Evolutionary conservation across 495 filamentous ascomycete species (phyloP).

Genomic region (Articulospora tetracladia): DNA sequence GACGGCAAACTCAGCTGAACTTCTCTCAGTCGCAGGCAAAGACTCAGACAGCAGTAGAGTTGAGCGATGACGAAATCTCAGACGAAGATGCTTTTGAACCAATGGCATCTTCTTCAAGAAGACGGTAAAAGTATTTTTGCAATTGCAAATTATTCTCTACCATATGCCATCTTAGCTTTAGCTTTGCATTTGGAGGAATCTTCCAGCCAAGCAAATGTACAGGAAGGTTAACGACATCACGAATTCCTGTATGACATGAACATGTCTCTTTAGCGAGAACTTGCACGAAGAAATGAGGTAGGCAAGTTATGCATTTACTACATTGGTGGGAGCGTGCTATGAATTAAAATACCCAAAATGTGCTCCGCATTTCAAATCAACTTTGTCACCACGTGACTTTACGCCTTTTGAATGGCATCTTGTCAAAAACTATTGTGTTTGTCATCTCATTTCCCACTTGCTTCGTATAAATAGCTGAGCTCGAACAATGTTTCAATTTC

Average conservation of each 20-base stretch:
- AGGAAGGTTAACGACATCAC: background rate
- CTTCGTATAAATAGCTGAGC: background rate
- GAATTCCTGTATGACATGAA: background rate
- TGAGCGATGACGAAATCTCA: conserved; percentile 74
- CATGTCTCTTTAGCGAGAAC: background rate
- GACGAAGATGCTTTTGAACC: conserved; percentile 55
- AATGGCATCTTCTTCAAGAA: conserved; percentile 8
- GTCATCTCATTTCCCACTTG: background rate
- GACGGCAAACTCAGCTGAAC: conserved; percentile 65
- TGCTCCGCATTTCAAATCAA: background rate
- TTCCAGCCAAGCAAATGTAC: too few relatives aligned
- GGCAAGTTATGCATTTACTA: background rate
- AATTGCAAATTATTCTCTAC: background rate
- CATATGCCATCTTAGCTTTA: background rate
- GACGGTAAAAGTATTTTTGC: conserved; percentile 2
- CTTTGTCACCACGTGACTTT: background rate
- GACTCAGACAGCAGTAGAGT: conserved; percentile 42
- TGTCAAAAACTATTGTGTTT: background rate
- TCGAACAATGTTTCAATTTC: background rate
- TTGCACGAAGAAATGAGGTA: too few relatives aligned
- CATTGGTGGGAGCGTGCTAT: background rate
- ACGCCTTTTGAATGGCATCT: background rate
- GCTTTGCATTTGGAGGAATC: too few relatives aligned
- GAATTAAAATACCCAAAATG: background rate
- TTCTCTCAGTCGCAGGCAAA: conserved; percentile 57